Evolutionary conservation across 176 grass and related monocot species (phyloP), one percentile per base, ranked within the genome.

Genomic region (Eragrostis curvula): DNA sequence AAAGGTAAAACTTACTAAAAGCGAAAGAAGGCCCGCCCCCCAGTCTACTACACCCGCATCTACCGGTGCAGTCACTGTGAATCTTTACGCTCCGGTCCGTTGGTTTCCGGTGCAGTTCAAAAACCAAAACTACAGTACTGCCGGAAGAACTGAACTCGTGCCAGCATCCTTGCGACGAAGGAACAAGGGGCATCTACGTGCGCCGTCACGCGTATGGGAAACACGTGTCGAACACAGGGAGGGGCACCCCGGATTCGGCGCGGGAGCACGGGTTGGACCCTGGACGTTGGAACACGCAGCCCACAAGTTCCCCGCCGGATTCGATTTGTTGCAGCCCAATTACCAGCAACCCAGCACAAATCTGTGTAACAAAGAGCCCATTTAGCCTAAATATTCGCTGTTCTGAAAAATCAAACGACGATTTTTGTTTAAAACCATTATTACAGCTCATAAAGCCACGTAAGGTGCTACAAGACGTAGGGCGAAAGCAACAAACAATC

Each of bases 361-460:
- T 11, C 7, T 23, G 8, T 10, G 40, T 42, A 6, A 14, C 3
- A 17, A 2, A 30, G 28, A 78, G 58, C 44, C 62, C 77, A 52
- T 11, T 1, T 23, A 3, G 12, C 9, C 40, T 20, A 8, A 29
- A 15, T 39, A 36, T 61, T 62, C 28, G 0, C 44, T 10, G 44
- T 50, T 30, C 1, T 3, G 9, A 39, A 36, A 64, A 48, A 14
- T 61, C 23, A 13, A 21, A 28, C 18, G 8, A 5, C 3, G 3
- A 24, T 0, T 5, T 51, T 8, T 40, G 15, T 30, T 12, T 44
- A 78, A 52, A 4, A 36, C 20, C 63, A 36, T 43, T 71, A 36
- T 43, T 71, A 66, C 75, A 68, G 81, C 42, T 84, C 74, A 84
- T 59, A n/a, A 48, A 84, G 68, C 24, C 48, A 66, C 67, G 57